Conservation (phyloP, 192 early-diverging fungal genomes). For the Allomyces javanicus region DNA sequence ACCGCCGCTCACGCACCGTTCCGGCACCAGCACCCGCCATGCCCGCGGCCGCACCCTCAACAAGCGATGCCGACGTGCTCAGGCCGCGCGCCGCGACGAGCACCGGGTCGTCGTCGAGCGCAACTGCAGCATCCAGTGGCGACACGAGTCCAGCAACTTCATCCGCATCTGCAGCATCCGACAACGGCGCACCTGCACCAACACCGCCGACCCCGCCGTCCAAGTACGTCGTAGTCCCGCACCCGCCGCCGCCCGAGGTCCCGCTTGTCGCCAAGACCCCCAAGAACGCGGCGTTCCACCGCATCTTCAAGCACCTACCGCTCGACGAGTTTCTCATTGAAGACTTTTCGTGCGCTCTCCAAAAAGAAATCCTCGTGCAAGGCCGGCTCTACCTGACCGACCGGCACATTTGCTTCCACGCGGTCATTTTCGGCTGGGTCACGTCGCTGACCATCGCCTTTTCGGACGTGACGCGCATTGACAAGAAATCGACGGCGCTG, state of each 20-base stretch:
- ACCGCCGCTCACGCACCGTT: too few species aligned
- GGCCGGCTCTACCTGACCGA: slow-evolving; percentile 68
- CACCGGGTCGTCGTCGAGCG: background rate
- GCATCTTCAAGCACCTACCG: background rate
- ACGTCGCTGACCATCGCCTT: slow-evolving; percentile 53
- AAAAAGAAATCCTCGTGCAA: slow-evolving; percentile 75
- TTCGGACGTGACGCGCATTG: slow-evolving; percentile 58
- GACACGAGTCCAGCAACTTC: too few species aligned
- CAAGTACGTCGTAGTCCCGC: background rate
- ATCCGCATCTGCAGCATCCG: background rate
- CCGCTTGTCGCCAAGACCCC: background rate
- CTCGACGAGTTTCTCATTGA: slow-evolving; percentile 12
- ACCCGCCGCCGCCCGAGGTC: background rate
- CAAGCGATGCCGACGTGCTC: background rate
- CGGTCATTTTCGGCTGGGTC: slow-evolving; percentile 80
- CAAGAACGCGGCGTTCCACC: background rate
- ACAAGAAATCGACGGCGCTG: slow-evolving; percentile 63
- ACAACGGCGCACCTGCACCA: background rate
- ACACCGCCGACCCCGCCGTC: background rate
- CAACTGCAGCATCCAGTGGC: too few species aligned
- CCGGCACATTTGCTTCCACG: slow-evolving; percentile 61
- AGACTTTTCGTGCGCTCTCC: slow-evolving; percentile 66
- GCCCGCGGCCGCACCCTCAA: background rate
- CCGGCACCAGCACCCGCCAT: background rate
- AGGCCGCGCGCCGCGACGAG: background rate